Evolutionary conservation across 163 green algal species (phyloP).

Genomic region (Volvox carteri): DNA sequence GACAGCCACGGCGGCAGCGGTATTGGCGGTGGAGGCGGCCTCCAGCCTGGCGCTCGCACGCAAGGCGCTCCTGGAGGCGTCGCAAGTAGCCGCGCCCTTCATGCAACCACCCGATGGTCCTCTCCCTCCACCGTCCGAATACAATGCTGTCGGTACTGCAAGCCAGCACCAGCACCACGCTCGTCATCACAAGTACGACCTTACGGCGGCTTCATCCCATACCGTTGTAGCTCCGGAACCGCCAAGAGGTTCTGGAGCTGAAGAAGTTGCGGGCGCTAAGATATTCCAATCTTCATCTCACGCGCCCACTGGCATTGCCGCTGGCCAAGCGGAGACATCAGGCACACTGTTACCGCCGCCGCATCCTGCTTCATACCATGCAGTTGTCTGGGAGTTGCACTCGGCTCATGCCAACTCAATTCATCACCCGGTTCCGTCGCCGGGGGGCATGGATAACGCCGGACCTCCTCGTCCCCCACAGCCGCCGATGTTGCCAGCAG

Average conservation of each 20-base stretch:
- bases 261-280: too few relatives aligned
- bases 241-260: too few relatives aligned
- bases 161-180: background rate
- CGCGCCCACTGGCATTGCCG: too few relatives aligned
- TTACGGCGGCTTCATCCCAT: background rate
- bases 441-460: background rate
- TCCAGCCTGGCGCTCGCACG: background rate
- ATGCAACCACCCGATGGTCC: background rate
- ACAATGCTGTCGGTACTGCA: background rate
- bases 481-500: background rate
- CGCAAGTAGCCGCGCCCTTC: background rate
- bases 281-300: too few relatives aligned
- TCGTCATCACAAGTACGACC: background rate
- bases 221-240: too few relatives aligned
- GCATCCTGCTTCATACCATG: background rate
- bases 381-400: slow-evolving; percentile 20
- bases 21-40: slow-evolving; percentile 1
- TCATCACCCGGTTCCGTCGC: too few relatives aligned
- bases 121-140: background rate
- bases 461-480: background rate
- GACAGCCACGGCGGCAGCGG: background rate
- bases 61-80: background rate
- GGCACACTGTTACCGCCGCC: background rate
- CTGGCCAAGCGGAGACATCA: too few relatives aligned
- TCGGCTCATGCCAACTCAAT: background rate